phyloP scores from a whole-genome alignment of 2,329 filamentous ascomycete genomes.

The Aspergillus phoenicis region DNA sequence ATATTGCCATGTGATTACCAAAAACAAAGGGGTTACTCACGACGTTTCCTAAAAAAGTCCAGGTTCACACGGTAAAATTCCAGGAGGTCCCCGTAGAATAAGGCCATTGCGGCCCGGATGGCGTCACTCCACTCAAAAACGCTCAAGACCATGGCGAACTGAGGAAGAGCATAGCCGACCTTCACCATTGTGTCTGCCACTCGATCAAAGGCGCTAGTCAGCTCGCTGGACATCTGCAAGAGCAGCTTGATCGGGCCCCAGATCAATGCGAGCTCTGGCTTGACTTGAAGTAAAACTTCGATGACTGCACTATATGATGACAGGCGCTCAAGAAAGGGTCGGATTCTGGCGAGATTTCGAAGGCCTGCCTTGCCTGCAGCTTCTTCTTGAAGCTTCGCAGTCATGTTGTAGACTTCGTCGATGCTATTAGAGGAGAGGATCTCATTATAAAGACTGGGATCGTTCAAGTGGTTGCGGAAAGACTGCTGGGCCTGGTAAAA shows the following conservation, averaged over 20 bases:
- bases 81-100: slow-evolving; percentile 43
- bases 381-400: slow-evolving; percentile 5
- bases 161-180: neutral
- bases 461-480: slow-evolving; percentile 1
- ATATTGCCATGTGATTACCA: neutral
- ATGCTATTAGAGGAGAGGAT: neutral
- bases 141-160: neutral
- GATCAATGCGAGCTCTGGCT: slow-evolving; percentile 6
- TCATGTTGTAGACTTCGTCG: slow-evolving; percentile 1
- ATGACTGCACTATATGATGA: neutral
- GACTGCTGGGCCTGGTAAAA: neutral
- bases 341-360: slow-evolving; percentile 1
- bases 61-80: slow-evolving; percentile 38
- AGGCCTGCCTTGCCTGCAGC: neutral
- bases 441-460: neutral
- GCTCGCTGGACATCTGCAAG: neutral
- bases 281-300: neutral
- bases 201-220: neutral
- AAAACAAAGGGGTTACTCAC: slow-evolving; percentile 16
- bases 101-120: slow-evolving; percentile 18
- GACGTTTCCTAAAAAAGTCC: slow-evolving; percentile 33
- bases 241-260: slow-evolving; percentile 12
- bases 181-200: neutral
- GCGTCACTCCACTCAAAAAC: neutral
- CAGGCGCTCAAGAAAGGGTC: slow-evolving; percentile 5